Conservation (phyloP, 495 filamentous ascomycete genomes). For the Lophiostoma macrostomum region DNA sequence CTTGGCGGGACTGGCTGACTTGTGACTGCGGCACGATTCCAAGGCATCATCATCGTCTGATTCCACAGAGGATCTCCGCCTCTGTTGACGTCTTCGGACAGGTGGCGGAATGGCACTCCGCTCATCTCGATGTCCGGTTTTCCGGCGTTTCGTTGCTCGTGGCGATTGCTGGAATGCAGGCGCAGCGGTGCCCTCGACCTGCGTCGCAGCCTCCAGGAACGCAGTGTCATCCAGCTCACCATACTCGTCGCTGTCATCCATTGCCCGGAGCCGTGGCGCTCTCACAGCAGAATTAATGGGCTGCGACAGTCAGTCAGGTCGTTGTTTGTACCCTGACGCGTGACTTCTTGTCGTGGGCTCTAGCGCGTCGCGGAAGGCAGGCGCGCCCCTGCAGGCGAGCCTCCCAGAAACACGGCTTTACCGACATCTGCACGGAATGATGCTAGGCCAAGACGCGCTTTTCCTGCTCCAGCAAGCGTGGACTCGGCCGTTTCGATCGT, state of each 20-base stretch:
- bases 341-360: constrained; percentile 2
- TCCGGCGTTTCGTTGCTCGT: constrained; percentile 24
- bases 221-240: constrained; percentile 37
- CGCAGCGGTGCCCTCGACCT: constrained; percentile 29
- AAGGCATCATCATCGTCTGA: constrained; percentile 5
- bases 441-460: background rate
- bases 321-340: constrained; percentile 4
- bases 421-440: too few relatives aligned
- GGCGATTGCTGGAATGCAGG: constrained; percentile 28
- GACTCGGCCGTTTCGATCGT: too few relatives aligned
- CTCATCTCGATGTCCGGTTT: constrained; percentile 18
- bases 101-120: constrained; percentile 17
- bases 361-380: constrained; percentile 26
- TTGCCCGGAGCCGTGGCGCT: too few relatives aligned
- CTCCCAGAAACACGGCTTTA: too few relatives aligned
- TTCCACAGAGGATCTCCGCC: background rate
- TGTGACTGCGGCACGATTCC: background rate
- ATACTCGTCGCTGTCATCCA: constrained; percentile 39
- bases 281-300: too few relatives aligned
- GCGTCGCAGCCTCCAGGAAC: constrained; percentile 38
- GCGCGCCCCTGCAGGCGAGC: too few relatives aligned
- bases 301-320: too few relatives aligned
- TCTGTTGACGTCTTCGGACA: constrained; percentile 1
- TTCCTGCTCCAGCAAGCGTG: too few relatives aligned
- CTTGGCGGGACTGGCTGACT: constrained; percentile 4